A percentile compares a stretch with the other conserved stretches of the same genome.
These are phyloP conservation scores for Calonectria montana DNA, from an alignment of 2,329 filamentous ascomycete species.

Conservation along the genomic window DNA sequence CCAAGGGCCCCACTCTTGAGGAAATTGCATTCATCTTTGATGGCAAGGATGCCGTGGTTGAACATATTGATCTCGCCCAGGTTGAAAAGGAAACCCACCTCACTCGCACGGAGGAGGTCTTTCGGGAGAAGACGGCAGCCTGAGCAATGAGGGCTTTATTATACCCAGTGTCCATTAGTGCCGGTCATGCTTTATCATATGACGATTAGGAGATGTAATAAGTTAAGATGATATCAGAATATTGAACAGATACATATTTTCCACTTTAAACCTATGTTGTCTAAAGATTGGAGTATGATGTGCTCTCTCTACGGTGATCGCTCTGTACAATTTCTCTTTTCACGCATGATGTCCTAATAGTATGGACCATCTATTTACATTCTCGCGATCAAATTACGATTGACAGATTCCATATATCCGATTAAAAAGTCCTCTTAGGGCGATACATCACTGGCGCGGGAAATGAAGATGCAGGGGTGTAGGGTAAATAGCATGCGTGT, in stretches of 20 bases:
- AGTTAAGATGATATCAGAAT: not conserved
- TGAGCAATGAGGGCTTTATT: not conserved
- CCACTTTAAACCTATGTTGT: not conserved
- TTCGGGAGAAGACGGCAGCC: conserved; percentile 31
- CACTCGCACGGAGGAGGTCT: conserved; percentile 39
- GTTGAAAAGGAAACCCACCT: conserved; percentile 63
- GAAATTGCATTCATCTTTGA: conserved; percentile 74
- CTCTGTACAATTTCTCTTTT: no score
- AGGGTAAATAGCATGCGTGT: not conserved
- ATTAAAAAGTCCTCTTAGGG: no score
- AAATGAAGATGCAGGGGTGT: not conserved
- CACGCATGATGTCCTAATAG: no score
- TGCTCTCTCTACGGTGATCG: no score
- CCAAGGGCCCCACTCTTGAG: conserved; percentile 76
- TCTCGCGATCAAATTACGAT: no score
- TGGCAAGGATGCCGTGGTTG: conserved; percentile 66
- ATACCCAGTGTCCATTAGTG: not conserved
- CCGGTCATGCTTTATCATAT: not conserved
- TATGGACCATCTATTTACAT: not conserved
- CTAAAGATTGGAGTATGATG: not conserved
- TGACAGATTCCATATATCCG: not conserved
- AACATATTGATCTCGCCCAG: conserved; percentile 64
- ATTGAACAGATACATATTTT: not conserved
- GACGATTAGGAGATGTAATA: not conserved
- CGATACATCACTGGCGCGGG: no score